Base-by-base conservation (phyloP, 306 rosid genomes). In the Prunus campanulata region DNA sequence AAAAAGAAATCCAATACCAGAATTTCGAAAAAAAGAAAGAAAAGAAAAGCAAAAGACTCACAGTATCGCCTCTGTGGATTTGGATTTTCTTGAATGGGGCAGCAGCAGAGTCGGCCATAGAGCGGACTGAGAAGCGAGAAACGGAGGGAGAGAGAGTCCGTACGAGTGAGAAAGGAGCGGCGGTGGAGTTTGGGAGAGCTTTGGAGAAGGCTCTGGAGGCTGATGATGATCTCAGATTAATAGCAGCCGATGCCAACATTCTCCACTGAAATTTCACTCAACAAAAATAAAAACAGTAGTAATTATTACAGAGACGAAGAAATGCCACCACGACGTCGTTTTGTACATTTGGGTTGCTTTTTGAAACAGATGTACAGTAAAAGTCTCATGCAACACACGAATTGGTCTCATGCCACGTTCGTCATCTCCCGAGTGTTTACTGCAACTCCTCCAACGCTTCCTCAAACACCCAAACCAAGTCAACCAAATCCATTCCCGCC, bases 21-120 rank as follows among this genome's bases (percentile, higher is more conserved):
- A n/a, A 10, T 12, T 46, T 1, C 44, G 48, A 14, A 6, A 11
- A 19, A 49, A 20, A 11, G 9, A 1, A 35, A 9, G 16, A 7
- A 39, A n/a, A 5, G n/a, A 20, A 13, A 2, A 50, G 13, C 48
- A 32, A 56, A 1, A 27, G 35, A 85, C 93, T 89, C 25, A 95
- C 97, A 63, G 96, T 83, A 77, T 83, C 87, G 18, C 86, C 96
- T 67, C 96, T 84, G 66, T 86, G 91, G 79, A 94, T 90, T 79
- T 82, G 96, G 75, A 95, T 85, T 87, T 92, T 90, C 76, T 83
- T 87, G 88, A 95, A 95, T 66, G 93, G 90, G 35, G 66, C 76
- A n/a, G 76, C 79, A 42, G 96, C 87, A 66, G 81, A 82, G 73
- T 83, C 84, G 47, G 96, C 96, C 90, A 92, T 92, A 54, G 89